Evolutionary conservation across 2,329 filamentous ascomycete genomes (phyloP).

Genomic region (Magnaporthiopsis incrustans): DNA sequence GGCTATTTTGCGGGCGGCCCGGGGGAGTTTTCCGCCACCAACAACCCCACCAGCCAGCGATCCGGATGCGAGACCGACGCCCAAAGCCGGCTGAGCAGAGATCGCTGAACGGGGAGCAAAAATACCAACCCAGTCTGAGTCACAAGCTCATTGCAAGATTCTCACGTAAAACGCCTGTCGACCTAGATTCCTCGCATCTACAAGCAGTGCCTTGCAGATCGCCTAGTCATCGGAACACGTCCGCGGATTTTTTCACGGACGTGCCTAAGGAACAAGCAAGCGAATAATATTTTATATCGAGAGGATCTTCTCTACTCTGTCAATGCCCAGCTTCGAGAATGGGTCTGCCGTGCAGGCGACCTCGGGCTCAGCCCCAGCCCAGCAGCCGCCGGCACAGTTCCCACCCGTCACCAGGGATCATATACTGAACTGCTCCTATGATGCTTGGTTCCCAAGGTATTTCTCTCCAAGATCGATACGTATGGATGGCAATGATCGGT

Average conservation of each 20-base stretch:
- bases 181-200: too few relatives aligned
- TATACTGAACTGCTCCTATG: slow-evolving; percentile 90
- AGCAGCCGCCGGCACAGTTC: slow-evolving; percentile 49
- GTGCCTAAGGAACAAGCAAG: not conserved
- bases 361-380: not conserved
- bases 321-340: slow-evolving; percentile 22
- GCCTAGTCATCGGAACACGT: too few relatives aligned
- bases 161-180: too few relatives aligned
- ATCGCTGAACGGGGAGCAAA: not conserved
- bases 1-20: too few relatives aligned
- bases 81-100: not conserved
- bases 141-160: not conserved
- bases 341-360: not conserved
- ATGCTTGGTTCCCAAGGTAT: slow-evolving; percentile 78
- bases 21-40: not conserved
- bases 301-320: not conserved
- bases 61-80: not conserved
- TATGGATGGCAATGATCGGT: not conserved
- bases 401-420: slow-evolving; percentile 78
- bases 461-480: slow-evolving; percentile 16
- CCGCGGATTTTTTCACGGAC: not conserved
- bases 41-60: not conserved
- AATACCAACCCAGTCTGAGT: not conserved
- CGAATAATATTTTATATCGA: not conserved
- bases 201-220: too few relatives aligned